phyloP scores from a whole-genome alignment of 2,329 filamentous ascomycete species.

The Ploettnerulaceae sp. region DNA sequence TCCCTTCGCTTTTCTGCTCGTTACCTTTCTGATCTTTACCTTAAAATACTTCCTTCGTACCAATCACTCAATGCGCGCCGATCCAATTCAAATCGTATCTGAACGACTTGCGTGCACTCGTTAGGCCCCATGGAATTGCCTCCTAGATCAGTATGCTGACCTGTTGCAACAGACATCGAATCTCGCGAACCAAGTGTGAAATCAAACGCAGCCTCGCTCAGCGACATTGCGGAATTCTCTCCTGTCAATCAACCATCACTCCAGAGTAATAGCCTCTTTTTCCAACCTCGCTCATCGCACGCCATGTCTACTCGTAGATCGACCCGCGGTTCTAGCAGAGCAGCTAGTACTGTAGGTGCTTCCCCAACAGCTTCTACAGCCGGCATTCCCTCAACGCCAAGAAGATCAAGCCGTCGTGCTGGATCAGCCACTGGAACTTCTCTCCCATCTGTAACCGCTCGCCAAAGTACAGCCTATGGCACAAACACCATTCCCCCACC shows the following conservation, averaged over 20 bases:
- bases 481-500: constrained; percentile 23
- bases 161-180: neutral
- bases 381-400: constrained; percentile 20
- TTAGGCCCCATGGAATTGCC: neutral
- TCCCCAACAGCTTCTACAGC: constrained; percentile 18
- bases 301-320: constrained; percentile 28
- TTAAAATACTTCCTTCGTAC: too few species aligned
- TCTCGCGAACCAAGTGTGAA: neutral
- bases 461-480: constrained; percentile 30
- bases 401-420: constrained; percentile 14
- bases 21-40: too few species aligned
- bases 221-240: neutral
- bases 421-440: constrained; percentile 7
- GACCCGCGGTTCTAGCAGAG: constrained; percentile 25
- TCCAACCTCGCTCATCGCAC: neutral
- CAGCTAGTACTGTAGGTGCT: constrained; percentile 19
- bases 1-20: constrained; percentile 1
- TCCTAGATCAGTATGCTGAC: neutral
- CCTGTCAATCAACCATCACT: neutral
- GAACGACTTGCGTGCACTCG: neutral
- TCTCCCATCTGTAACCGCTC: constrained; percentile 22
- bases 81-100: too few species aligned
- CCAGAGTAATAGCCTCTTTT: too few species aligned
- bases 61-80: too few species aligned
- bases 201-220: neutral